Evolutionary conservation across 2,329 filamentous ascomycete species (phyloP).

Genomic region (Microcyclosporella mali): DNA sequence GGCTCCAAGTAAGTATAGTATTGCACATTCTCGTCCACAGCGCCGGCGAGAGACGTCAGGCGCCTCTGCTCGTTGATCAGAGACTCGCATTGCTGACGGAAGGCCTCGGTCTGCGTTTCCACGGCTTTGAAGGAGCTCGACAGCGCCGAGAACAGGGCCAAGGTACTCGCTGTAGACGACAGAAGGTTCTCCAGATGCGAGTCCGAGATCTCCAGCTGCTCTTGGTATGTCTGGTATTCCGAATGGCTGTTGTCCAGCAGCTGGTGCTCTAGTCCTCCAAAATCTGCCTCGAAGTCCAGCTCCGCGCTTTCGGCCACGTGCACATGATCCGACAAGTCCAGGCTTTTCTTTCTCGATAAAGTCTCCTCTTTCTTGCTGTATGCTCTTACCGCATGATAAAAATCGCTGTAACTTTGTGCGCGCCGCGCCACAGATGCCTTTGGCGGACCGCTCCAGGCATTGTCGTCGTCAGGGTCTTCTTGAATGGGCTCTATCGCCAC

Average conservation of each 20-base stretch:
- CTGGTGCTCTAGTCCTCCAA: constrained; percentile 55
- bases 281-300: constrained; percentile 55
- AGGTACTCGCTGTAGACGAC: constrained; percentile 66
- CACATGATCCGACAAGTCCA: constrained; percentile 11
- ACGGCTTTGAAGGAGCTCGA: constrained; percentile 83
- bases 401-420: constrained; percentile 72
- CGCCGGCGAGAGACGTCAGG: constrained; percentile 70
- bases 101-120: constrained; percentile 84
- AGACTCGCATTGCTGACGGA: constrained; percentile 86
- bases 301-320: constrained; percentile 33
- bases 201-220: constrained; percentile 74
- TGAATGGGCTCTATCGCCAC: constrained; percentile 53
- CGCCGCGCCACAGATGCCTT: constrained; percentile 59
- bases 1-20: constrained; percentile 93
- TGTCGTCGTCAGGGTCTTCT: constrained; percentile 48
- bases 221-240: constrained; percentile 77
- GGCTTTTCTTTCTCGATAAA: constrained; percentile 36
- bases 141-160: constrained; percentile 69
- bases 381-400: constrained; percentile 58
- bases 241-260: constrained; percentile 77
- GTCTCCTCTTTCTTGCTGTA: constrained; percentile 50
- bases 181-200: constrained; percentile 76
- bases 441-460: constrained; percentile 51
- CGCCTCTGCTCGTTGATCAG: constrained; percentile 75
- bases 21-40: constrained; percentile 81